Evolutionary conservation across 108 stramenopile species (phyloP), one percentile per base, ranked within the genome.

Genomic region (Nannochloropsis oceanica): DNA sequence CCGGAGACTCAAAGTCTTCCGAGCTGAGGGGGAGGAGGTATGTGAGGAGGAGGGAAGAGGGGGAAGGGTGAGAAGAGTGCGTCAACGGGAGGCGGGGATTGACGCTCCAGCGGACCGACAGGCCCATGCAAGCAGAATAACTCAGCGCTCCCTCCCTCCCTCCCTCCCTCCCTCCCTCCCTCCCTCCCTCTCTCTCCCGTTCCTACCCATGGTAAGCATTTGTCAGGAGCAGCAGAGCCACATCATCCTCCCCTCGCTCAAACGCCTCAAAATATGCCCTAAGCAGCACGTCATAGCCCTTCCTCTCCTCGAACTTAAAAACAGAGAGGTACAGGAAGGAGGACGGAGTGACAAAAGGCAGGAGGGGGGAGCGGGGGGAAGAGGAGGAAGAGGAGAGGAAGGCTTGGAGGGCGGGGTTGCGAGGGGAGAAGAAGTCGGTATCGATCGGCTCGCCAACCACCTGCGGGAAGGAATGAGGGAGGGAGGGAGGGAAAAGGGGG

Each of bases 241-340:
- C 80, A 5, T n/a, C 73, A 11, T 79, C 84, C n/a, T 12, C 44
- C 25, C 2, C 43, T 18, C 18, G 18, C 7, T 84, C 25, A 79
- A 90, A 90, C 8, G 81, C 88, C 12, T 12, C 46, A 26, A 79
- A 43, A 50, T 81, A 90, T 8, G 90, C 84, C 14, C 43, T 8
- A 1, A 92, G 25, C 26, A 92, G 88, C 20, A 92, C 46, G 43
- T 92, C 89, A 18, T 59, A 87, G 25, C 88, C 90, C 82, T 92
- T 90, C n/a, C 90, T 81, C 42, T 59, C 27, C 85, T 92, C 91
- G 44, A 84, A 92, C 86, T 92, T 92, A 82, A 89, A 89, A 24
- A 92, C 90, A 46, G 81, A 86, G 26, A 90, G 25, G 83, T 87
- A 89, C 13, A 59, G 18, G 59, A 89, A 84, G 8, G 25, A 50